phyloP scores from a whole-genome alignment of 2,329 filamentous ascomycete genomes.

The Acephala macrosclerotiorum region DNA sequence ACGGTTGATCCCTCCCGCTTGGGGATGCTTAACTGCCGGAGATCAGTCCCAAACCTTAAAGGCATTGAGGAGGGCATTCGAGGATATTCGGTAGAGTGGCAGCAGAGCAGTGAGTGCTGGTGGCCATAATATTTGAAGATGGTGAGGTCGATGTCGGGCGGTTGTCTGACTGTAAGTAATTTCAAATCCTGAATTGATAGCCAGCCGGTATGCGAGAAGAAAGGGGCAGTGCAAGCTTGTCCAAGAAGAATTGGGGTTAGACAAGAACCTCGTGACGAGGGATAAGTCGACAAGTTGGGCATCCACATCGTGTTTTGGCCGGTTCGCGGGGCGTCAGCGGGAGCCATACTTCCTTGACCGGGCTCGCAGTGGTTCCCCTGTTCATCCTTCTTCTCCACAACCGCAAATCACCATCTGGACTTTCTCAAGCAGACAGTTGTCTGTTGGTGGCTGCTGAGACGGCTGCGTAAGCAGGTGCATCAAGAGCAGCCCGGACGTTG shows the following conservation, averaged over 20 bases:
- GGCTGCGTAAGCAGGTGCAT: slow-evolving; percentile 9
- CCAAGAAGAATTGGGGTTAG: not conserved
- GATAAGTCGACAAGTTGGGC: not conserved
- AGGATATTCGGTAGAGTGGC: not conserved
- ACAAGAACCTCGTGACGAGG: slow-evolving; percentile 4
- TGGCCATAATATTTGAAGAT: not conserved
- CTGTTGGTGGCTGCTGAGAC: slow-evolving; percentile 3
- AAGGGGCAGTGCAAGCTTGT: slow-evolving; percentile 1
- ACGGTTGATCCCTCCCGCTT: not conserved
- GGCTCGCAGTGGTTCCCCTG: not conserved
- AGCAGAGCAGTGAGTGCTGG: not conserved
- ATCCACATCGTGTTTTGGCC: not conserved
- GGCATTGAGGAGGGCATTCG: not conserved
- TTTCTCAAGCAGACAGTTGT: not conserved
- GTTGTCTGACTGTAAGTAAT: not conserved
- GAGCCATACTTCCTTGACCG: not conserved
- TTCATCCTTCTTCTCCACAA: not conserved
- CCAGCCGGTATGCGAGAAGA: not conserved
- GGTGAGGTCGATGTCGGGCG: not conserved
- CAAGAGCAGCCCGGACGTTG: not conserved
- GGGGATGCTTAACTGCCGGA: slow-evolving; percentile 9
- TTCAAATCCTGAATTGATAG: not conserved
- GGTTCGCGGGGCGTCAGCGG: slow-evolving; percentile 2
- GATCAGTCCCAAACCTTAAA: slow-evolving; percentile 9
- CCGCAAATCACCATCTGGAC: not conserved